Base-by-base conservation (phyloP, 352 stramenopile genomes). In the Phytopythium delawarense region DNA sequence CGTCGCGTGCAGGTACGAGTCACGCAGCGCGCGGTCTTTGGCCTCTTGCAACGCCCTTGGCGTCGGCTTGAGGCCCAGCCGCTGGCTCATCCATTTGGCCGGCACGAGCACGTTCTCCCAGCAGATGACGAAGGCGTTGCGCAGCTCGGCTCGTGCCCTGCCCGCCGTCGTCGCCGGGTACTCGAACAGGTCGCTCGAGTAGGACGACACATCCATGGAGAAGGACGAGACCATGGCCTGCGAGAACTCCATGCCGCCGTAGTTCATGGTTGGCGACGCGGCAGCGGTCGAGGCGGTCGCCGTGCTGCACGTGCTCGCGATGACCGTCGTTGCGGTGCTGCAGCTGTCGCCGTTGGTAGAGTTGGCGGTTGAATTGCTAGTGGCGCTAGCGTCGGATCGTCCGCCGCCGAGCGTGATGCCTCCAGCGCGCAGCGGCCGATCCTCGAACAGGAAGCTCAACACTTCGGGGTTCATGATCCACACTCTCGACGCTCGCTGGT, bases 71-170 rank as follows among this genome's bases (percentile, higher is more conserved):
- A 89, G 61, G 0, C 74, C 76, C 20, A 85, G 63, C 7, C 82
- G 66, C 48, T 88, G 74, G 58, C 71, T 71, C 72, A 89, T 78
- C 78, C 80, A 89, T 66, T 85, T 84, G 50, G 74, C 67, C 2
- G 80, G 80, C 18, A 83, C 57, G 23, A 89, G 66, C 12, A 88
- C 78, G 62, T 89, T 85, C 62, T 89, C 80, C 77, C 79, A 89
- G 67, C 76, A 85, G 55, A 89, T 28, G 42, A 89, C 76, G 52
- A 81, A 84, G 13, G 80, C 80, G 52, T 89, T 89, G 35, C 66
- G 69, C 9, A 88, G 64, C 20, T 65, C 48, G 8, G 52, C 52
- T 7, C 7, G 50, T 13, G 68, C 25, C 44, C 64, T 66, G 21
- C 71, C 70, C 35, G 53, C 53, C 58, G 34, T 51, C 7, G 65